phyloP scores from a whole-genome alignment of 768 basidiomycete genomes.

The Psilocybe subaeruginosa region DNA sequence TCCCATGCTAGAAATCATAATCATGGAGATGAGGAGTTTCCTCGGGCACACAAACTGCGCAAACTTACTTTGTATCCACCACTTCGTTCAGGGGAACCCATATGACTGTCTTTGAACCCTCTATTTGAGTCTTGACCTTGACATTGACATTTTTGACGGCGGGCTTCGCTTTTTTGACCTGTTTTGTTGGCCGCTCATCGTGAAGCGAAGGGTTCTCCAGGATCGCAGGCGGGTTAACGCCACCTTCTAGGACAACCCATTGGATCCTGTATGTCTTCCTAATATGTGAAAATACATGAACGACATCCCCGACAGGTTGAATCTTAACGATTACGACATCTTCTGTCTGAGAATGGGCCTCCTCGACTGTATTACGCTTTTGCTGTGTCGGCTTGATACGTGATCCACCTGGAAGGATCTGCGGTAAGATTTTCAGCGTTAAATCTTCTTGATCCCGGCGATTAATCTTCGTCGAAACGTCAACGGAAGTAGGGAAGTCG shows the following conservation, averaged over 20 bases:
- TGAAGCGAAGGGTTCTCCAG: slow-evolving; percentile 6
- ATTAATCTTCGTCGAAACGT: slow-evolving; percentile 51
- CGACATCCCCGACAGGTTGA: slow-evolving; percentile 60
- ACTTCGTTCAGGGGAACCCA: slow-evolving; percentile 65
- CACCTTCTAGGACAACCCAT: slow-evolving; percentile 71
- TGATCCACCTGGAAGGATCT: slow-evolving; percentile 29
- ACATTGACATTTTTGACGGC: slow-evolving; percentile 9
- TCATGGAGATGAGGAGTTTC: slow-evolving; percentile 14
- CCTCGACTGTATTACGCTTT: slow-evolving; percentile 3
- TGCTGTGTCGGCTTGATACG: slow-evolving; percentile 1
- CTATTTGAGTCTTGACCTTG: background rate
- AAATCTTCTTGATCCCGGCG: slow-evolving; percentile 37
- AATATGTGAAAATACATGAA: slow-evolving; percentile 91
- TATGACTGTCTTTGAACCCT: slow-evolving; percentile 29
- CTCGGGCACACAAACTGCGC: slow-evolving; percentile 12
- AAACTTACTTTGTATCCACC: slow-evolving; percentile 60
- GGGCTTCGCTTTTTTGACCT: slow-evolving; percentile 15
- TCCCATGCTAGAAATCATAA: slow-evolving; percentile 53
- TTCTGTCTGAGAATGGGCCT: slow-evolving; percentile 14
- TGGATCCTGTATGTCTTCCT: slow-evolving; percentile 81
- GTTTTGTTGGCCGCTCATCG: slow-evolving; percentile 19
- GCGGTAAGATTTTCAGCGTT: slow-evolving; percentile 44
- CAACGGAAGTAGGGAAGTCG: slow-evolving; percentile 77
- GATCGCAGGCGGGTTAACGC: slow-evolving; percentile 43
- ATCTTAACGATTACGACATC: slow-evolving; percentile 42